Base-by-base conservation (phyloP, 805 yeast genomes). In the Candida easanensis region DNA sequence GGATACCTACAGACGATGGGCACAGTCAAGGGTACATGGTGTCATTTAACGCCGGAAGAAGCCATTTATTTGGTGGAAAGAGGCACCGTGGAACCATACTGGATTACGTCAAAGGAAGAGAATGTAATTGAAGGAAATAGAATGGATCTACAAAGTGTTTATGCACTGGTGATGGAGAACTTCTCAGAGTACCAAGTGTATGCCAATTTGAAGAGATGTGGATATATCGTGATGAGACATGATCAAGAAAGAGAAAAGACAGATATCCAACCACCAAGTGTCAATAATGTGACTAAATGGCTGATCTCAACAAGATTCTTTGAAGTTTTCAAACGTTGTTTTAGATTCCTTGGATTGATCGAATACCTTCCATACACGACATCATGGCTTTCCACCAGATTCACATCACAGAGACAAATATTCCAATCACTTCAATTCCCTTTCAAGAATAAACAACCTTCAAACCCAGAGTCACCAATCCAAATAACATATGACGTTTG, bases 1-100 rank as follows among this genome's bases (percentile, higher is more conserved):
- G 79, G 80, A 30, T 86, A 78, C 54, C 73, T 88, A 53, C 79
- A 79, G 47, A 82, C 85, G 23, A 74, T 86, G 66, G 98, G 98
- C 0, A 62, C 57, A 28, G 71, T 79, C 45, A 61, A 63, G 14
- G 54, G 66, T 3, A 77, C 76, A 2, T 64, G 71, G 4, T 65
- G 79, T 38, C 73, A 76, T 70, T 66, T 90, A 28, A 67, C 63
- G 18, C 76, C 77, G 15, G 79, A 86, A 45, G 98, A 90, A 54
- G 74, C 82, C 7, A 66, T 88, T 1, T 90, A 89, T 60, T 65
- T 90, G 42, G 76, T 82, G 2, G 96, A 90, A 59, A 69, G 98
- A 57, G 97, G 97, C 2, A 71, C 82, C 3, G 61, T 77, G 52
- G 65, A 71, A 25, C 74, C 78, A 18, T 71, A 53, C 33, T 42